Evolutionary conservation across 805 yeast genomes (phyloP).

Genomic region (Candida parachauliodes): DNA sequence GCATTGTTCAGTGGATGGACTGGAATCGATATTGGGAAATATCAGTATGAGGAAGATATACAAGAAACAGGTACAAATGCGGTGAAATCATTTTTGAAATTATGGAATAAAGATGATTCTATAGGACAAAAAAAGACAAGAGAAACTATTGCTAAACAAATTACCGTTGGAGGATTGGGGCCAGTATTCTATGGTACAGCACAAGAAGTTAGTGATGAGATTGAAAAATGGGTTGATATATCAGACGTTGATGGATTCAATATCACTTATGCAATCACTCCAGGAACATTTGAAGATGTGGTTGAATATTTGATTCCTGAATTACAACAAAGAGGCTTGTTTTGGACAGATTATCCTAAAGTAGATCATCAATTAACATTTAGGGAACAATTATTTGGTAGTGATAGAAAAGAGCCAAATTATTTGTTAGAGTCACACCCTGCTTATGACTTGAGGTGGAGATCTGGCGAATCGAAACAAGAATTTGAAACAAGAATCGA

Average conservation of each 20-base stretch:
- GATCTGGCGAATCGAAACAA: slow-evolving; percentile 20
- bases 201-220: slow-evolving; percentile 34
- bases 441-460: slow-evolving; percentile 24
- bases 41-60: slow-evolving; percentile 27
- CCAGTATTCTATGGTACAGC: slow-evolving; percentile 33
- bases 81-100: slow-evolving; percentile 27
- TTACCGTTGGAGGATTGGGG: slow-evolving; percentile 29
- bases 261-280: slow-evolving; percentile 33
- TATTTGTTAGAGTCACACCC: slow-evolving; percentile 16
- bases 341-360: slow-evolving; percentile 35
- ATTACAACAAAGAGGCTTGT: slow-evolving; percentile 29
- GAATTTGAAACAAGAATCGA: slow-evolving; percentile 19
- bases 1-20: slow-evolving; percentile 40
- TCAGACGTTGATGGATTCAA: slow-evolving; percentile 44
- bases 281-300: slow-evolving; percentile 34
- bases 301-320: slow-evolving; percentile 36
- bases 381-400: slow-evolving; percentile 34
- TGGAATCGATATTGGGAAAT: slow-evolving; percentile 38
- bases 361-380: slow-evolving; percentile 24
- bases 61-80: slow-evolving; percentile 30
- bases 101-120: slow-evolving; percentile 26
- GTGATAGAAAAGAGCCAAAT: slow-evolving; percentile 16
- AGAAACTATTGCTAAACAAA: slow-evolving; percentile 23
- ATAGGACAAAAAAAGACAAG: slow-evolving; percentile 18
- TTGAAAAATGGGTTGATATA: slow-evolving; percentile 35